Percentiles rank a stretch among this genome's conserved stretches.
These are phyloP conservation scores for Capsicum baccatum DNA, from an alignment of 257 asterid genomes.

Conservation along the genomic window DNA sequence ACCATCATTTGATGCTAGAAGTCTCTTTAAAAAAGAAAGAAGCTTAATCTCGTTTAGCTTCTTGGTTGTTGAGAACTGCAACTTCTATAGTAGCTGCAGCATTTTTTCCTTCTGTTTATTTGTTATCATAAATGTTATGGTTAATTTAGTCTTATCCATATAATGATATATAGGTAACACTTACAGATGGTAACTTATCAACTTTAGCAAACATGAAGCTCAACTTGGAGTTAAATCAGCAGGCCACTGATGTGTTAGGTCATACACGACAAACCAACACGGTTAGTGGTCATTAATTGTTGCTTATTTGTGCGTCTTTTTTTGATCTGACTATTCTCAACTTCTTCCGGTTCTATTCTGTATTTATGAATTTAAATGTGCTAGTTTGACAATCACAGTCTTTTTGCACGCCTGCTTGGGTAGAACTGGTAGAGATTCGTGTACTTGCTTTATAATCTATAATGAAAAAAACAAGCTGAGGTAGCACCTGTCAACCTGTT, in stretches of 20 bases:
- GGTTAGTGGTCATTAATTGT: slow-evolving; percentile 43
- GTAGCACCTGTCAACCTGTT: too few species aligned
- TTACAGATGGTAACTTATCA: slow-evolving; percentile 80
- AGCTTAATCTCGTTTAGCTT: background rate
- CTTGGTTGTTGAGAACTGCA: background rate
- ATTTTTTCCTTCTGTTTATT: background rate
- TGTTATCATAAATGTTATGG: background rate
- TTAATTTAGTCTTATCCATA: slow-evolving; percentile 25
- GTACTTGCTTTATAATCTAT: background rate
- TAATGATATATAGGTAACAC: slow-evolving; percentile 73
- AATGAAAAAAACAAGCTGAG: too few species aligned
- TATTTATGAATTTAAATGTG: background rate
- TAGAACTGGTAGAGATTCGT: background rate
- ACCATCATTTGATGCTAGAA: background rate
- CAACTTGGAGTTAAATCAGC: slow-evolving; percentile 76
- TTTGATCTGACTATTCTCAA: background rate
- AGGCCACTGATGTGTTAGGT: slow-evolving; percentile 37
- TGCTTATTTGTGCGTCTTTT: background rate
- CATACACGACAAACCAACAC: slow-evolving; percentile 27
- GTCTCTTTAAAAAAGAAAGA: background rate
- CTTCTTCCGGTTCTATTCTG: background rate
- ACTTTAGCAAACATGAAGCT: slow-evolving; percentile 83
- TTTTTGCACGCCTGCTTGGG: background rate
- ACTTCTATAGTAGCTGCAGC: background rate
- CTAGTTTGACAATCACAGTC: slow-evolving; percentile 9